Percentiles rank a stretch among this genome's conserved stretches.
These are phyloP conservation scores for Coleophoma crateriformis DNA, from an alignment of 2,329 filamentous ascomycete genomes.

Conservation along the genomic window DNA sequence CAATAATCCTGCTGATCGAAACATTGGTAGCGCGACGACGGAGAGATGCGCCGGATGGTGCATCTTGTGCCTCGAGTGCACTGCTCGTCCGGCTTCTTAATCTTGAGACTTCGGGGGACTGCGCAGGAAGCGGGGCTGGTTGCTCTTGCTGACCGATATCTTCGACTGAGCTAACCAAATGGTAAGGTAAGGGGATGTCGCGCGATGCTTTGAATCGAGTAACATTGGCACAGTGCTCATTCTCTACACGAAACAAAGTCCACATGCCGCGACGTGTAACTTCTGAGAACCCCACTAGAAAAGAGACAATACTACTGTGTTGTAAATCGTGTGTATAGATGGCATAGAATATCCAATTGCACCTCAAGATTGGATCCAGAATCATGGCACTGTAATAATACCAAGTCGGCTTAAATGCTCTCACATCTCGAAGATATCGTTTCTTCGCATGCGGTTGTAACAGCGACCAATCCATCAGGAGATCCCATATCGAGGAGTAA, in stretches of 20 bases:
- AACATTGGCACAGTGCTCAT: constrained; percentile 94
- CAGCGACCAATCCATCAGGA: constrained; percentile 96
- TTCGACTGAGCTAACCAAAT: constrained; percentile 12
- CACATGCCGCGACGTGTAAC: constrained; percentile 83
- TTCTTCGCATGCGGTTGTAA: constrained; percentile 68
- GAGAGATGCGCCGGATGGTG: constrained; percentile 1
- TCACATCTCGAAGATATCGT: constrained; percentile 66
- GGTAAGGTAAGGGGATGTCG: constrained; percentile 81
- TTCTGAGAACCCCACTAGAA: constrained; percentile 73
- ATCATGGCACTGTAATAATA: constrained; percentile 83
- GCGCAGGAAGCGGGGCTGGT: constrained; percentile 6
- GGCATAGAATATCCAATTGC: constrained; percentile 91
- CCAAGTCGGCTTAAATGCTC: constrained; percentile 75
- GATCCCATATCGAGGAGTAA: constrained; percentile 86
- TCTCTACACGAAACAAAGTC: constrained; percentile 91
- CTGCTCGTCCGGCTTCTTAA: constrained; percentile 13
- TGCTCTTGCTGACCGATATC: constrained; percentile 5
- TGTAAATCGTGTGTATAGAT: constrained; percentile 61
- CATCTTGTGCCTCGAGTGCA: constrained; percentile 15
- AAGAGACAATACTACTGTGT: constrained; percentile 78
- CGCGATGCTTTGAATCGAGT: constrained; percentile 82
- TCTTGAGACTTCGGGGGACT: constrained; percentile 10
- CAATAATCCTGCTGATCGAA: constrained; percentile 61
- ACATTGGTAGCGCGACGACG: constrained; percentile 8
- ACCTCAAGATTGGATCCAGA: constrained; percentile 78